Evolutionary conservation across 106 monocot species (phyloP), one percentile per base, ranked within the genome.

Genomic region (Amphibolis antarctica): DNA sequence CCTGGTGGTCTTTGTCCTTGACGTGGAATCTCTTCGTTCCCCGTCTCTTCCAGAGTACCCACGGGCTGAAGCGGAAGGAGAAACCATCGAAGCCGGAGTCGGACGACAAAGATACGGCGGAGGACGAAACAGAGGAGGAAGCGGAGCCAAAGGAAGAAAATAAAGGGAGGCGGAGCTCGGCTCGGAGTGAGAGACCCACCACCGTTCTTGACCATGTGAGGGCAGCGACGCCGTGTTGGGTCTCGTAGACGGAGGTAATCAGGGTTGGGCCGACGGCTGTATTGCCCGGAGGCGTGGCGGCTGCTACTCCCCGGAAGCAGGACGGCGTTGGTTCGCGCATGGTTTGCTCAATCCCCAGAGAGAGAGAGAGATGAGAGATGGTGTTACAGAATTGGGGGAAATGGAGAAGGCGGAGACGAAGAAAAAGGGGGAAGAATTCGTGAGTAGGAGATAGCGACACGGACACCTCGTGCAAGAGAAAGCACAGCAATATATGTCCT

Each of bases 181-280:
- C 65, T 63, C 72, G 74, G 68, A 88, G 82, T 50, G 78, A 71
- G 69, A 88, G 73, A 64, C 92, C 85, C 63, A 92, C 69, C 22
- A 79, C 62, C 64, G 81, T 79, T 9, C 93, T 73, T 22, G 88
- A 86, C 93, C 93, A 93, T 23, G 79, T 72, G 42, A 88, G 72
- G 43, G 83, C 79, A 28, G 71, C 79, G 45, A 79, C 48, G 19
- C 88, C 85, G 22, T 75, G 68, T 46, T 55, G 69, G 11, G 88
- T 92, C 69, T 92, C 82, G 87, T 92, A 92, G 64, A 81, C 73
- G 36, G 92, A 92, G 44, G 87, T 82, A 12, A 82, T 71, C 0
- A 82, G 25, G 71, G 44, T 91, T n/a, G 83, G 83, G 1, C 80
- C 83, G 0, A 71, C 62, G 22, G 73, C 53, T 20, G 82, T 59